Base-by-base conservation (phyloP, 352 stramenopile species). In the Globisporangium camurandrum region DNA sequence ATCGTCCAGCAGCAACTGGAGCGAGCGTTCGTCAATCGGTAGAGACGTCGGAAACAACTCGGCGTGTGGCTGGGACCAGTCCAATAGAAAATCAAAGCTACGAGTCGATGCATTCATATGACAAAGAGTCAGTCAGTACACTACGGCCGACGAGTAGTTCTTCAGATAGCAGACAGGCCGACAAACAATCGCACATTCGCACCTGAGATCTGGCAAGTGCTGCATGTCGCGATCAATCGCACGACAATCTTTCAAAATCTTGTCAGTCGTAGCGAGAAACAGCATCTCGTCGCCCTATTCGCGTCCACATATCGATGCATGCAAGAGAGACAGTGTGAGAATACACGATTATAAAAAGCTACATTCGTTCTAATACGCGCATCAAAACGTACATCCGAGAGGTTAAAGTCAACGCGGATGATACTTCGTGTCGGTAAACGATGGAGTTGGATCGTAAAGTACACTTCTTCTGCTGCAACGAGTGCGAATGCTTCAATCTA, bases 341-440 rank as follows among this genome's bases (percentile, higher is more conserved):
- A 3, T 17, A 33, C 39, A 11, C 43, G 37, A 33, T 41, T 68
- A 59, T 41, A 54, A 50, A 45, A 36, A n/a, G 30, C 23, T 3
- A 16, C 34, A 33, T 10, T 19, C 20, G 2, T 34, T n/a, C n/a
- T n/a, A n/a, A n/a, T n/a, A n/a, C n/a, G n/a, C 34, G 14, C 26
- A 45, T 38, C 9, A 23, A 41, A 41, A 65, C 71, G 37, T 48
- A 88, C 75, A 54, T 65, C 75, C 20, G 56, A 64, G 26, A 86
- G 65, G 66, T 84, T 86, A 38, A 90, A 86, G 51, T 90, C 75
- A 5, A 86, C 66, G 12, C 74, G 75, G 33, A 86, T 79, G 17
- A 64, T 65, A 27, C 57, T 71, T 43, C 78, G 74, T 41, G 59
- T 63, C 14, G 71, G 51, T 23, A 86, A 51, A 26, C 67, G 67